Base-by-base conservation (phyloP, 495 filamentous ascomycete species). In the Aspergillus homomorphus region DNA sequence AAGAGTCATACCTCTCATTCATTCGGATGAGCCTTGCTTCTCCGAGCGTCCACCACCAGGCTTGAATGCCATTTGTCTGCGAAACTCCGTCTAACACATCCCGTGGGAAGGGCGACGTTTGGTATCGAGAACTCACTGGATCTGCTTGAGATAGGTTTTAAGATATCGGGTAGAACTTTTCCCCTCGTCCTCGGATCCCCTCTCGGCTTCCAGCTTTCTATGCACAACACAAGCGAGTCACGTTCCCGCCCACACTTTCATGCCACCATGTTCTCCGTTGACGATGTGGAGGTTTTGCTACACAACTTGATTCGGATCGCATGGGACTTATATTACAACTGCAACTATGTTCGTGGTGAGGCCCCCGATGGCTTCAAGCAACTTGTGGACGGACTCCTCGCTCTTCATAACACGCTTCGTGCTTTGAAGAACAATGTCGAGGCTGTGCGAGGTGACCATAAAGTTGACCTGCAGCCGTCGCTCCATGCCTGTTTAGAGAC, bases 271-370 rank as follows among this genome's bases (percentile, higher is more conserved):
- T 38, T 59, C n/a, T 51, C 68, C 18, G 59, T 69, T 48, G 67
- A 66, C 4, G 49, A 67, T 12, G 48, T 63, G 5, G 73, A 77
- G 49, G 62, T 76, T 2, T 57, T 66, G 3, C 33, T 38, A 9
- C 15, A 38, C 33, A 56, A 67, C 28, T 46, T 77, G 42, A 63
- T 66, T 12, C 70, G 67, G 54, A 51, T 73, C 46, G 66, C 73
- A 54, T 74, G 67, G 64, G 71, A 74, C 30, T 53, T 77, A 21
- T 70, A 75, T 54, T 67, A 69, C 45, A 69, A 63, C 33, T 76
- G 71, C 60, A 64, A 68, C 48, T 46, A 62, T 16, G 60, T 74
- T n/a, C 60, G 67, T 1, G 61, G 66, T 20, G 69, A 70, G 45
- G 72, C 69, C 8, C 74, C 74, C 2, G 69, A 74, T 38, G 71